A percentile compares a stretch with the other conserved stretches of the same genome.
Conservation (phyloP, 2,329 filamentous ascomycete genomes). For the Drechslera avenae region DNA sequence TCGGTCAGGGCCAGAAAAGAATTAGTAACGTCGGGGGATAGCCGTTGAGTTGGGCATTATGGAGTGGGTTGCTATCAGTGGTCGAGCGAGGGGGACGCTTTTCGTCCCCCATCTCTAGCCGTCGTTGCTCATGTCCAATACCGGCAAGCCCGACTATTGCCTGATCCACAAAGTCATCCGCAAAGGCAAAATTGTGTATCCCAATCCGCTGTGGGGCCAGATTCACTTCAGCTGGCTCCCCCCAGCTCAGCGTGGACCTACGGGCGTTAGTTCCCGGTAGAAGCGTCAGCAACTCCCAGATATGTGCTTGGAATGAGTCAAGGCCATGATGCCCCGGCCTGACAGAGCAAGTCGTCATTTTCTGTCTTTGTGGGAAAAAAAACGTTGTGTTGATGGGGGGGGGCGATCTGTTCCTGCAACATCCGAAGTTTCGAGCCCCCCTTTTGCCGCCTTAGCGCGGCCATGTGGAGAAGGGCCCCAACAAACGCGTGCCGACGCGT, state of each 20-base stretch:
- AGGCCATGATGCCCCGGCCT: conserved; percentile 9
- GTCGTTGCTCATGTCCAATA: conserved; percentile 10
- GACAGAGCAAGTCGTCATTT: conserved; percentile 3
- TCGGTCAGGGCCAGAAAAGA: no score
- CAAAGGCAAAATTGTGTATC: not conserved
- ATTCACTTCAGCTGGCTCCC: conserved; percentile 3
- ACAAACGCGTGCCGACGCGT: conserved; percentile 26
- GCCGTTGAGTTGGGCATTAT: not conserved
- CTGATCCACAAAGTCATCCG: not conserved
- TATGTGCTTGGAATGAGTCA: not conserved
- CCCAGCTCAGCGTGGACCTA: not conserved
- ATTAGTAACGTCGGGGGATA: not conserved
- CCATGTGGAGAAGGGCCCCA: conserved; percentile 16
- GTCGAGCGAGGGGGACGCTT: not conserved
- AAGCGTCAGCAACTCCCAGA: not conserved
- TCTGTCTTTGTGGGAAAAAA: no score
- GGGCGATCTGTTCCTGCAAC: conserved; percentile 19
- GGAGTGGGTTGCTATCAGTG: not conserved
- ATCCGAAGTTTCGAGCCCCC: conserved; percentile 16
- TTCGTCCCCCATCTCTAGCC: not conserved
- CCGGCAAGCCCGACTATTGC: conserved; percentile 10
- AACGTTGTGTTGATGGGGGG: conserved; percentile 7
- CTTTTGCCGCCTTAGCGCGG: conserved; percentile 14
- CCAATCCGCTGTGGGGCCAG: conserved; percentile 1
- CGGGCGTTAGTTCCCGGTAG: not conserved